Base-by-base conservation (phyloP, 106 monocot species). In the Dioscorea zingiberensis region DNA sequence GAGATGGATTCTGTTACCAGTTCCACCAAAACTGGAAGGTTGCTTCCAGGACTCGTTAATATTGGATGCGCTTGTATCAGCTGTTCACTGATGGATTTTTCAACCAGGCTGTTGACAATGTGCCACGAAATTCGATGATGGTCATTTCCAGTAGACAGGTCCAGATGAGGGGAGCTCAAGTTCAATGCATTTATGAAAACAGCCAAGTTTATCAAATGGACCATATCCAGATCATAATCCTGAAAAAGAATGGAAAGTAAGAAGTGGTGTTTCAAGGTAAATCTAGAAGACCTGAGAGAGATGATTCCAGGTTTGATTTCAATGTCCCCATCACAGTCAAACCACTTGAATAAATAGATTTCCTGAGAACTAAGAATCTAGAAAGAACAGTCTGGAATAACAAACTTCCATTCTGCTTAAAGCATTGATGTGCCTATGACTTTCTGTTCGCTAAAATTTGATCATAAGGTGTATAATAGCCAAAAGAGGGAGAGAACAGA, bases 111-210 rank as follows among this genome's bases (percentile, higher is more conserved):
- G 64, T 97, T 79, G 14, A 92, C 81, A 63, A 82, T 68, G 27
- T 71, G 32, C 88, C 88, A 92, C 19, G 88, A 81, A 71, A 48
- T 71, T 23, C 54, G 45, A 32, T 28, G 47, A 16, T 38, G 47
- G 7, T 53, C 59, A 24, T 71, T 77, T 63, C 44, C 49, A 27
- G 58, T 54, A 11, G 30, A 60, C 1, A 30, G 16, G 22, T 22
- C 28, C 2, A 44, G 47, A 23, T 62, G 66, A 24, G 55, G 63
- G 44, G 64, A 60, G 65, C 62, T 49, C 25, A 74, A 66, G 55
- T 77, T 89, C 85, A 73, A 89, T 14, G 88, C 88, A 74, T 92
- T 92, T 59, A 86, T 47, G 80, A 97, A 97, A 28, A 97, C 67
- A 11, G 92, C 79, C 54, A 97, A 97, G 64, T 73, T 86, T 16